These are phyloP conservation scores for Irpex sp. DNA, from an alignment of 1,284 basidiomycete genomes.

Conservation along the genomic window DNA sequence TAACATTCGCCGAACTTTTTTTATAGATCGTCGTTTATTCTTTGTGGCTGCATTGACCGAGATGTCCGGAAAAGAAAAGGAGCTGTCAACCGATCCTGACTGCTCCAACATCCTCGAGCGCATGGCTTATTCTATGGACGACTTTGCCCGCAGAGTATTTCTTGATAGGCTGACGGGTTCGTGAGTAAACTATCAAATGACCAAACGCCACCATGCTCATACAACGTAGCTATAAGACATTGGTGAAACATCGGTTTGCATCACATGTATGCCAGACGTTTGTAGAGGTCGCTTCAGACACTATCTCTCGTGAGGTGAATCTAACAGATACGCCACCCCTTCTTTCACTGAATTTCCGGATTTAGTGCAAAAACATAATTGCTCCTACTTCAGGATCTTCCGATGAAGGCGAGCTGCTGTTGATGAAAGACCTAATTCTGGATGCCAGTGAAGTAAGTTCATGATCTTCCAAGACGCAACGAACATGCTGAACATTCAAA, in stretches of 20 bases:
- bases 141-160: conserved; percentile 87
- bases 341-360: neutral
- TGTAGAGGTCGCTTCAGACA: conserved; percentile 69
- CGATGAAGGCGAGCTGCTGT: conserved; percentile 66
- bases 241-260: conserved; percentile 81
- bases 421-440: conserved; percentile 64
- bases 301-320: conserved; percentile 78
- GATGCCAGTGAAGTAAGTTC: conserved; percentile 62
- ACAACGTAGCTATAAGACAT: conserved; percentile 52
- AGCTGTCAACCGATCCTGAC: conserved; percentile 88
- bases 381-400: conserved; percentile 47
- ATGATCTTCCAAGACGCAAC: conserved; percentile 1
- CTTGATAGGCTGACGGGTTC: conserved; percentile 82
- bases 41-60: conserved; percentile 82
- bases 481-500: conserved; percentile 26
- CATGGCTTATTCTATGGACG: conserved; percentile 89
- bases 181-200: conserved; percentile 45
- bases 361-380: conserved; percentile 59
- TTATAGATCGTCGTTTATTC: conserved; percentile 75
- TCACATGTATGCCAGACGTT: conserved; percentile 93
- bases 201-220: neutral
- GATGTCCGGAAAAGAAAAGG: conserved; percentile 82
- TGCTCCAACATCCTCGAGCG: conserved; percentile 86
- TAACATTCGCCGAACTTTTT: neutral
- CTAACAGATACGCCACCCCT: neutral